Conservation (phyloP, 192 early-diverging fungal genomes). For the Podila clonocystis region DNA sequence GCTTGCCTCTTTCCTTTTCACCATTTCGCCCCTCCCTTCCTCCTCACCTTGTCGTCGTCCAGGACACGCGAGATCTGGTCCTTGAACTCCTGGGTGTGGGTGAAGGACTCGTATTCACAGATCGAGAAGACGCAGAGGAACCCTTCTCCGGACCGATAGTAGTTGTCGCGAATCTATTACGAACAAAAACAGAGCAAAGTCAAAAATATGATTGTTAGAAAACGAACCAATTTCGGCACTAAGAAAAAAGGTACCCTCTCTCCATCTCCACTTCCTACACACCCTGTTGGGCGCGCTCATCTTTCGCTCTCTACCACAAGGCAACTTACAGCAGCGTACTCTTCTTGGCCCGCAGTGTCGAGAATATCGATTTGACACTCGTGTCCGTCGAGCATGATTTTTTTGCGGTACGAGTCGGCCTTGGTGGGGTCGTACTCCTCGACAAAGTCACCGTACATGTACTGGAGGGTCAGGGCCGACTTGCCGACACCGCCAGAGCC, state of each 20-base stretch:
- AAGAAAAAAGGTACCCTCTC: background rate
- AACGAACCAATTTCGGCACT: background rate
- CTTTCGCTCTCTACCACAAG: background rate
- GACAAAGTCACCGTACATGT: slow-evolving; percentile 94
- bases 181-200: background rate
- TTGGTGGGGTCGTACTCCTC: slow-evolving; percentile 96
- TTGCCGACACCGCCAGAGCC: slow-evolving; percentile 93
- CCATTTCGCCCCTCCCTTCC: background rate
- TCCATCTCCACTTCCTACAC: background rate
- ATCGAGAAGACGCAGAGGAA: slow-evolving; percentile 89
- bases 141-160: slow-evolving; percentile 86
- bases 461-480: slow-evolving; percentile 88
- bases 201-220: background rate
- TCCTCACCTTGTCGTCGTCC: slow-evolving; percentile 75
- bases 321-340: slow-evolving; percentile 81
- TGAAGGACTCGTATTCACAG: slow-evolving; percentile 82
- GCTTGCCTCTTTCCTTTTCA: background rate
- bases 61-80: slow-evolving; percentile 88
- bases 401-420: slow-evolving; percentile 91
- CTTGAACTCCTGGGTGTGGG: slow-evolving; percentile 84
- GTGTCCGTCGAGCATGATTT: slow-evolving; percentile 73
- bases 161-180: slow-evolving; percentile 81
- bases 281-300: background rate
- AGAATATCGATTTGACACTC: slow-evolving; percentile 92
- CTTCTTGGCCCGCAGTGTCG: slow-evolving; percentile 91